These are phyloP conservation scores for Aspergillus funiculosus DNA, from an alignment of 495 filamentous ascomycete genomes.

Conservation along the genomic window DNA sequence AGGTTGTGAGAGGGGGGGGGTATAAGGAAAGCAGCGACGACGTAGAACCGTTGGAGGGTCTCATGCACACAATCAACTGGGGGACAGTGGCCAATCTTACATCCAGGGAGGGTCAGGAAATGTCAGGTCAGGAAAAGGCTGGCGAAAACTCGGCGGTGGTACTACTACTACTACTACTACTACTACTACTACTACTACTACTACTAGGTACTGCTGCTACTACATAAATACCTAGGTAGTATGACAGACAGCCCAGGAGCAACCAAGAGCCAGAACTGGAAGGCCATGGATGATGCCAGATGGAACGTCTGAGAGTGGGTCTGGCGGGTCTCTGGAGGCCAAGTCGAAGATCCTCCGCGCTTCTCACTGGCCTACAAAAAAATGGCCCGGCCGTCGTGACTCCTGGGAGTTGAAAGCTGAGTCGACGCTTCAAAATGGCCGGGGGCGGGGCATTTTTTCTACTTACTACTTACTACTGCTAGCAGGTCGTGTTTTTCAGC, in stretches of 20 bases:
- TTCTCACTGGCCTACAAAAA: constrained; percentile 18
- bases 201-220: background rate
- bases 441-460: constrained; percentile 8
- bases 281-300: constrained; percentile 16
- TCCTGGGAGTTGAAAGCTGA: background rate
- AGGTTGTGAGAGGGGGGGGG: constrained; percentile 11
- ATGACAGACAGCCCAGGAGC: constrained; percentile 17
- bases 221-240: too few relatives aligned
- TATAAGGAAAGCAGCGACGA: constrained; percentile 6
- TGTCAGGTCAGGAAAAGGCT: background rate
- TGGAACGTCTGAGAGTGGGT: constrained; percentile 21
- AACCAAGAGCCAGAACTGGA: constrained; percentile 10
- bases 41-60: constrained; percentile 7
- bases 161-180: background rate
- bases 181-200: constrained; percentile 1
- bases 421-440: too few relatives aligned
- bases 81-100: constrained; percentile 2
- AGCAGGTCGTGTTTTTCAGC: too few relatives aligned
- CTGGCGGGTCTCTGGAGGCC: constrained; percentile 19
- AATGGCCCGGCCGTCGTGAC: constrained; percentile 10
- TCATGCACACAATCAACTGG: constrained; percentile 12
- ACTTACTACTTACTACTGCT: too few relatives aligned
- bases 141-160: background rate
- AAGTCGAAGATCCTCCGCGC: constrained; percentile 24
- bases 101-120: background rate